Evolutionary conservation across 306 rosid species (phyloP).

Genomic region (Rosa lucieae): DNA sequence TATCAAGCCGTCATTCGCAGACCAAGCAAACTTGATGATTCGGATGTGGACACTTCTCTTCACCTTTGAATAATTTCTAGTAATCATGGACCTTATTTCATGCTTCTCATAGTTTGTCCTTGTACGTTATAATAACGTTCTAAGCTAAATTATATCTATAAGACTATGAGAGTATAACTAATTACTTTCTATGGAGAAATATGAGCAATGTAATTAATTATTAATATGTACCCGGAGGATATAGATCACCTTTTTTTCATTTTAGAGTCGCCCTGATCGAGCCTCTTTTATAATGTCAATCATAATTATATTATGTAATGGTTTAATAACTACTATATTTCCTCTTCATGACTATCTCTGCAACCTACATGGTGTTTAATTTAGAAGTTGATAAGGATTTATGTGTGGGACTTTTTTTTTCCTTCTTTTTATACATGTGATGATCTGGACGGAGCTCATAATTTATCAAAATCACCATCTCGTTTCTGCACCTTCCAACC

Average conservation of each 20-base stretch:
- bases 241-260: constrained; percentile 1
- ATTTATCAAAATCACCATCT: not conserved
- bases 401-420: not conserved
- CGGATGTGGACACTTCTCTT: constrained; percentile 13
- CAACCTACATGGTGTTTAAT: not conserved
- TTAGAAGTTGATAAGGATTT: not conserved
- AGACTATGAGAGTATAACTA: not conserved
- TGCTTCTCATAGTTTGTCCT: not conserved
- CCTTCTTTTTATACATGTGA: not conserved
- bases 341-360: not conserved
- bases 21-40: constrained; percentile 22
- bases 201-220: constrained; percentile 16
- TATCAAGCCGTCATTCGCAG: constrained; percentile 24
- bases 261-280: not conserved
- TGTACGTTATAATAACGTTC: not conserved
- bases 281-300: not conserved
- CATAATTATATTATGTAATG: not conserved
- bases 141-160: not conserved
- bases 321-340: not conserved
- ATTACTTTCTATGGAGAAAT: constrained; percentile 9
- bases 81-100: not conserved
- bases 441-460: not conserved
- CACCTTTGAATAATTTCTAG: constrained; percentile 3
- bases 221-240: not conserved
- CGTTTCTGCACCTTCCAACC: not conserved